Evolutionary conservation across 495 filamentous ascomycete species (phyloP).

Genomic region (Penicillium samsonianum): DNA sequence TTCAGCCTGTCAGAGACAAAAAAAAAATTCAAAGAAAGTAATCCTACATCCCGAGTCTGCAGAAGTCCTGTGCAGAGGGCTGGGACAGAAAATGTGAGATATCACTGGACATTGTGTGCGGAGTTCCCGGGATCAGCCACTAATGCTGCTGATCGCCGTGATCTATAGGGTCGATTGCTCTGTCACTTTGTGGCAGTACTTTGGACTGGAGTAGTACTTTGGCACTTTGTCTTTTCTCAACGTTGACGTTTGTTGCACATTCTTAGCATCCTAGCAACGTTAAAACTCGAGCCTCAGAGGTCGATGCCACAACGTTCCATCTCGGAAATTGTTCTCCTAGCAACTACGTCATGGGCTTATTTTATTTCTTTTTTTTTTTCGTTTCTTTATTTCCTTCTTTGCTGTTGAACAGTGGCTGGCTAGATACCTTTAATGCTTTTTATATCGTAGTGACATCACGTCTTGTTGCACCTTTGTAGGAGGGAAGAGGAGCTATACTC

Average conservation of each 20-base stretch:
- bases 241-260: too few species aligned
- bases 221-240: background rate
- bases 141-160: conserved; percentile 11
- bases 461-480: background rate
- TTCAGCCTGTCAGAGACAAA: background rate
- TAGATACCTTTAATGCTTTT: background rate
- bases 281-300: conserved; percentile 19
- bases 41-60: background rate
- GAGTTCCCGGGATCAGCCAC: conserved; percentile 26
- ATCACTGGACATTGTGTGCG: conserved; percentile 18
- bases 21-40: background rate
- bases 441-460: background rate
- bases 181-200: conserved; percentile 5
- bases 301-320: conserved; percentile 22
- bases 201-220: conserved; percentile 7
- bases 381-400: background rate
- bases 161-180: conserved; percentile 1
- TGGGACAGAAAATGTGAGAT: conserved; percentile 35
- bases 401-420: background rate
- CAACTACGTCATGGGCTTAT: conserved; percentile 6
- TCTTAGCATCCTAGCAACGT: conserved; percentile 23
- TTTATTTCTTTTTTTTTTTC: background rate
- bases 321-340: conserved; percentile 11
- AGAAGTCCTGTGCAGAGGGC: conserved; percentile 23
- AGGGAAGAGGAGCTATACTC: background rate